Conservation (phyloP, 192 early-diverging fungal species). For the Entomortierella beljakovae region DNA sequence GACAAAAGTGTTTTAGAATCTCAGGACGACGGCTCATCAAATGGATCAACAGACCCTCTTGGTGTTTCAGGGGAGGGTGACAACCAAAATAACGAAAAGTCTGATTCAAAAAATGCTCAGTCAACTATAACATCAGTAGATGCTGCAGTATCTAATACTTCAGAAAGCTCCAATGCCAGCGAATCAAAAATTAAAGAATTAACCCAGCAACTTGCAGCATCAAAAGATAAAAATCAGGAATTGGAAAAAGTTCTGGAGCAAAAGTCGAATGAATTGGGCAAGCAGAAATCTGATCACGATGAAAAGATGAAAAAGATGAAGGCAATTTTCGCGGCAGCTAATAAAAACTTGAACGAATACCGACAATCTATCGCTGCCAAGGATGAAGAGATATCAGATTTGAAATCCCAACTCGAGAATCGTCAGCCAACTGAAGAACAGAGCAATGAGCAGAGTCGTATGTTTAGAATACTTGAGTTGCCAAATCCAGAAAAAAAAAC, state of each 20-base stretch:
- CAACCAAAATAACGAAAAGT: not conserved
- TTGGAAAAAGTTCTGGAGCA: slow-evolving; percentile 15
- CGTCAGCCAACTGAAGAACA: slow-evolving; percentile 37
- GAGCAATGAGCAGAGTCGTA: slow-evolving; percentile 31
- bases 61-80: not conserved
- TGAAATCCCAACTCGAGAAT: slow-evolving; percentile 50
- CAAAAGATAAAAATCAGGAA: slow-evolving; percentile 9
- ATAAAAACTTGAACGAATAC: slow-evolving; percentile 66
- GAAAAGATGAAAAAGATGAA: slow-evolving; percentile 72
- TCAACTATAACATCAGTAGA: not conserved
- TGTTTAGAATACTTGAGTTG: not conserved
- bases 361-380: slow-evolving; percentile 59
- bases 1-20: not conserved
- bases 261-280: slow-evolving; percentile 35
- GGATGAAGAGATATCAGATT: slow-evolving; percentile 55
- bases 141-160: too few relatives aligned
- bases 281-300: slow-evolving; percentile 61
- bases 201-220: slow-evolving; percentile 7
- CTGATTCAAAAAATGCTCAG: not conserved
- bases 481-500: not conserved
- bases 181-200: slow-evolving; percentile 13
- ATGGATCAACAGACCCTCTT: slow-evolving; percentile 17
- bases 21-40: not conserved
- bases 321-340: slow-evolving; percentile 68
- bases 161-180: not conserved